Evolutionary conservation across 2,329 filamentous ascomycete genomes (phyloP), one percentile per base, ranked within the genome.

Genomic region (Graphilbum fragrans): DNA sequence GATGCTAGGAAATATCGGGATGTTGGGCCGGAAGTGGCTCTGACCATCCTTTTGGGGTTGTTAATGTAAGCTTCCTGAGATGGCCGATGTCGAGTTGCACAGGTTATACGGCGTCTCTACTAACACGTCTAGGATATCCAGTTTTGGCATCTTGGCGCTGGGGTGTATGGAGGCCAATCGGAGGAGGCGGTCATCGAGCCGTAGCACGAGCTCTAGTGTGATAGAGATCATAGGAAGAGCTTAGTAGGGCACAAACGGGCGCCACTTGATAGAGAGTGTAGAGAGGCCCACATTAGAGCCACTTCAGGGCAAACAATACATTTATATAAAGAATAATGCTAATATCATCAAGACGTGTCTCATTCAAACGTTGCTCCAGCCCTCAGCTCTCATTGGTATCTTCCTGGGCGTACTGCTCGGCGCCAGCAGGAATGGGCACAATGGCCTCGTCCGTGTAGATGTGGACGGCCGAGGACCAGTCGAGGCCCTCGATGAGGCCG

Each of bases 371-470:
- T 33, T 41, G 35, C 21, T 41, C 23, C 12, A 7, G 23, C 23
- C 12, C 23, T 7, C 23, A 7, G 23, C 7, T 27, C 23, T 27
- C 23, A 27, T 12, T 27, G 7, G 23, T 27, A 27, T 27, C 23
- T 27, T 27, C 7, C 7, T 12, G 23, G 7, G 12, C 23, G 23
- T 27, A 53, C 3, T 32, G 39, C 21, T 48, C 43, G 1, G 37
- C 52, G 0, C 53, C 64, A 2, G 55, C 53, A 0, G 68, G 65
- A 7, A 72, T 60, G 25, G 57, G 53, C 11, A 71, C 55, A 10
- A 68, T 62, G 0, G 69, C 67, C 11, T 59, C 59, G 38, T 56
- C 54, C 3, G 61, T 61, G 44, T 58, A 72, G 17, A 72, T 71
- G 42, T 72, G 69, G 42, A 52, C 58, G 1, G 56, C 64, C 0